phyloP scores from a whole-genome alignment of 352 stramenopile genomes.

The Paralagenidium karlingii region DNA sequence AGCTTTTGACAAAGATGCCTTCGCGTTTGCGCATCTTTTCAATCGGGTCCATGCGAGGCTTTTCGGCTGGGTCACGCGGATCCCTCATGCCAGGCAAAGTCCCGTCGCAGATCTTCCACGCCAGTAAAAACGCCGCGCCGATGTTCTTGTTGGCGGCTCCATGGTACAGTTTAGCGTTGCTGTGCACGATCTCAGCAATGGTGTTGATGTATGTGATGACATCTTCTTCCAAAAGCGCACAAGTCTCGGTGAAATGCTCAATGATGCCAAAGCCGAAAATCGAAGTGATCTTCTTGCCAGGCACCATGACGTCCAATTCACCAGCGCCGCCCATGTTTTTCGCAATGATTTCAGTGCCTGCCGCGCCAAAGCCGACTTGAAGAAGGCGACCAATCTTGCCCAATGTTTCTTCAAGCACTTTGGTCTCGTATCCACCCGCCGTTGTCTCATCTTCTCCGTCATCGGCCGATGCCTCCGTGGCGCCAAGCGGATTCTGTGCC shows the following conservation, averaged over 20 bases:
- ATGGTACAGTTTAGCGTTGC: constrained; percentile 88
- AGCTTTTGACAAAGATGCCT: constrained; percentile 53
- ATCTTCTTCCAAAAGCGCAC: constrained; percentile 87
- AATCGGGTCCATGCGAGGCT: constrained; percentile 44
- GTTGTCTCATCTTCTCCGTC: constrained; percentile 65
- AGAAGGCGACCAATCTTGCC: constrained; percentile 90
- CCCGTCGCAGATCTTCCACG: constrained; percentile 93
- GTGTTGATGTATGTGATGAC: constrained; percentile 98
- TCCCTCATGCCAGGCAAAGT: constrained; percentile 71
- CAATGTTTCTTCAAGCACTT: constrained; percentile 92
- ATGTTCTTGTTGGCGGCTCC: constrained; percentile 97
- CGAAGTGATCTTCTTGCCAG: constrained; percentile 93
- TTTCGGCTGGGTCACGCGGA: constrained; percentile 55
- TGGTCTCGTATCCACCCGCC: constrained; percentile 85
- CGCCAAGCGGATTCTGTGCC: constrained; percentile 48
- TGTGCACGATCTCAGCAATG: constrained; percentile 93
- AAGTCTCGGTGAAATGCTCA: constrained; percentile 92
- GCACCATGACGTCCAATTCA: constrained; percentile 95
- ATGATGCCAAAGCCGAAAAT: constrained; percentile 96
- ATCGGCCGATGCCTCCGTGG: constrained; percentile 50
- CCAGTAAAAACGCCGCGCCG: constrained; percentile 88
- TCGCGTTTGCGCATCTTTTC: constrained; percentile 52
- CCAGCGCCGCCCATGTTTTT: constrained; percentile 92
- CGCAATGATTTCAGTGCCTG: constrained; percentile 95
- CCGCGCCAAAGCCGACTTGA: constrained; percentile 94